Conservation (phyloP, 2,329 filamentous ascomycete genomes). For the Ilyonectria sp. region DNA sequence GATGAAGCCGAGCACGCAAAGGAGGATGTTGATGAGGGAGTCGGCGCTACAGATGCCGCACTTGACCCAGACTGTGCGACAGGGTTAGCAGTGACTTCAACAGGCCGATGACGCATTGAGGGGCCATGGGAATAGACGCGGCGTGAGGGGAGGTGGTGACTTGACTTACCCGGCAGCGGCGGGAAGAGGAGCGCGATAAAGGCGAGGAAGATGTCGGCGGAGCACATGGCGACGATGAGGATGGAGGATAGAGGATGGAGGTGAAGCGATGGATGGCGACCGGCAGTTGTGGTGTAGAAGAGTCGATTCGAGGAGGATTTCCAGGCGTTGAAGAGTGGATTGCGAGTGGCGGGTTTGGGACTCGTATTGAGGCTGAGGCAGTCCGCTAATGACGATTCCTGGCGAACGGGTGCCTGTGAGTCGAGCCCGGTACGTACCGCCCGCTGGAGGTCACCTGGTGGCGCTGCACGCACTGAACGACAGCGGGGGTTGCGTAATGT, state of each 20-base stretch:
- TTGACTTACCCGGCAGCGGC: slow-evolving; percentile 71
- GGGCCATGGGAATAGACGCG: slow-evolving; percentile 17
- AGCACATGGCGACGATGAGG: slow-evolving; percentile 64
- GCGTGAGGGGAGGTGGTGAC: slow-evolving; percentile 11
- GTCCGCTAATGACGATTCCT: slow-evolving; percentile 42
- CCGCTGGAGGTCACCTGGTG: slow-evolving; percentile 21
- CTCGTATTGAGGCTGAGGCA: slow-evolving; percentile 35
- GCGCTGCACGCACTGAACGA: slow-evolving; percentile 3
- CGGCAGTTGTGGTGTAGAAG: slow-evolving; percentile 10
- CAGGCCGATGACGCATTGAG: neutral
- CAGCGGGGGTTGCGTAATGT: slow-evolving; percentile 32
- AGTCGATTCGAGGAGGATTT: slow-evolving; percentile 27
- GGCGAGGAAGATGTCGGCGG: slow-evolving; percentile 74
- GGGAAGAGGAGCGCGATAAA: slow-evolving; percentile 76
- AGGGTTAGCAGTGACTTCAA: slow-evolving; percentile 38
- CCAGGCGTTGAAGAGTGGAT: slow-evolving; percentile 21
- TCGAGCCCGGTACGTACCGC: slow-evolving; percentile 14
- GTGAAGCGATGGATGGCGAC: slow-evolving; percentile 1
- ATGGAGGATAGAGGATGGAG: neutral
- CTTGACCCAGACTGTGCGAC: slow-evolving; percentile 89
- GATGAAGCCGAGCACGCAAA: slow-evolving; percentile 84
- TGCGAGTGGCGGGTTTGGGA: slow-evolving; percentile 31
- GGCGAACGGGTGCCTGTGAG: neutral
- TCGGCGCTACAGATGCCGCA: slow-evolving; percentile 92
- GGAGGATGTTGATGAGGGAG: slow-evolving; percentile 94